A percentile compares a stretch with the other conserved stretches of the same genome.
These are phyloP conservation scores for Pisolithus microcarpus DNA, from an alignment of 768 basidiomycete genomes.

Conservation along the genomic window DNA sequence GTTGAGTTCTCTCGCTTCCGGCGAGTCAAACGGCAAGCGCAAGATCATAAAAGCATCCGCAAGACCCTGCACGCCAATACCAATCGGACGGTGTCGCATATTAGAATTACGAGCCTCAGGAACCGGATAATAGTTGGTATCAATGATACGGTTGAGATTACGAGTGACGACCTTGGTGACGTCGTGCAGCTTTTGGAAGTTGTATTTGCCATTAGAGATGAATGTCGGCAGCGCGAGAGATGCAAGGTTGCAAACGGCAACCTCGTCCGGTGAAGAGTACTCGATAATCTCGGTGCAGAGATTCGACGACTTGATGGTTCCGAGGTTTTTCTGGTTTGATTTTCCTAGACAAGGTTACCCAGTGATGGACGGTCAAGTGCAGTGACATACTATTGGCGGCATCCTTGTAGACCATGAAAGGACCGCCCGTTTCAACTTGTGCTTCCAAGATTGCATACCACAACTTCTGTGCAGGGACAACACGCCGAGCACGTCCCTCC, in stretches of 20 bases:
- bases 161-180: constrained; percentile 87
- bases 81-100: constrained; percentile 96
- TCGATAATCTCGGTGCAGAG: constrained; percentile 99
- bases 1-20: constrained; percentile 81
- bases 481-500: constrained; percentile 80
- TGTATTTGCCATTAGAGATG: constrained; percentile 73
- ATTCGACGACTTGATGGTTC: constrained; percentile 98
- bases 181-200: constrained; percentile 93
- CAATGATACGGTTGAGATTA: constrained; percentile 94
- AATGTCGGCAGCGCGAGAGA: constrained; percentile 93
- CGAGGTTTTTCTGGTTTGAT: constrained; percentile 97
- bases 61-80: constrained; percentile 94
- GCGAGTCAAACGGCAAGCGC: constrained; percentile 91
- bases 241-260: constrained; percentile 97
- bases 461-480: constrained; percentile 89
- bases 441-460: constrained; percentile 97
- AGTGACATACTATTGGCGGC: constrained; percentile 66
- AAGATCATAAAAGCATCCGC: constrained; percentile 98
- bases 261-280: constrained; percentile 95
- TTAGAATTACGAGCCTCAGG: constrained; percentile 88
- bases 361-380: background rate
- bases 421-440: constrained; percentile 97
- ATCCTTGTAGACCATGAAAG: constrained; percentile 99
- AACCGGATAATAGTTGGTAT: constrained; percentile 92
- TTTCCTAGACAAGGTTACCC: constrained; percentile 50